Conservation (phyloP, 2,329 filamentous ascomycete species). For the Aureobasidium sp. region DNA sequence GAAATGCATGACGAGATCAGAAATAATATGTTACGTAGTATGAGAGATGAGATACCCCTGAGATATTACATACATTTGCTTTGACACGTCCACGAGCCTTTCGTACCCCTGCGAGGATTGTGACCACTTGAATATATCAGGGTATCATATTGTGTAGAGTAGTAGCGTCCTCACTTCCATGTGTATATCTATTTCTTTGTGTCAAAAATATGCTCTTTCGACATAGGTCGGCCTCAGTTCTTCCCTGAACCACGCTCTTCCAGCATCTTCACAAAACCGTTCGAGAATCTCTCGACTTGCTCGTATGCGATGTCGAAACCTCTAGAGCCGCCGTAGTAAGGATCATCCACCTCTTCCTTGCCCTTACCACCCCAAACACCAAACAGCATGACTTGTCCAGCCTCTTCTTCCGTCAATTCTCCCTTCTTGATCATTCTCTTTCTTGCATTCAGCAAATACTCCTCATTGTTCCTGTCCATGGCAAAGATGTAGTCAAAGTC, state of each 20-base stretch:
- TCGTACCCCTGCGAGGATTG: too few species aligned
- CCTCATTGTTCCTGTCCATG: conserved; percentile 82
- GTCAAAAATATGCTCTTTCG: neutral
- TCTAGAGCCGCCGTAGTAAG: conserved; percentile 81
- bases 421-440: conserved; percentile 41
- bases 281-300: conserved; percentile 70
- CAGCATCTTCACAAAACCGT: conserved; percentile 63
- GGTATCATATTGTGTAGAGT: neutral
- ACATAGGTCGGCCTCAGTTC: neutral
- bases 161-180: neutral
- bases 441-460: conserved; percentile 57
- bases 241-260: conserved; percentile 26
- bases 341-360: conserved; percentile 70
- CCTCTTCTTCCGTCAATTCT: conserved; percentile 36
- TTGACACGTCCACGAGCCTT: neutral
- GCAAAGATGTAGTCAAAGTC: conserved; percentile 89
- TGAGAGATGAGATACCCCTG: neutral
- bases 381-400: conserved; percentile 53
- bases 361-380: conserved; percentile 64
- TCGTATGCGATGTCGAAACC: conserved; percentile 84
- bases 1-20: neutral
- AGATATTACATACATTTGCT: neutral
- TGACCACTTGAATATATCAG: neutral
- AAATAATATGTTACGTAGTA: neutral
- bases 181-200: neutral